Conservation (phyloP, 1,284 basidiomycete genomes). For the Cutaneotrichosporon sp. region DNA sequence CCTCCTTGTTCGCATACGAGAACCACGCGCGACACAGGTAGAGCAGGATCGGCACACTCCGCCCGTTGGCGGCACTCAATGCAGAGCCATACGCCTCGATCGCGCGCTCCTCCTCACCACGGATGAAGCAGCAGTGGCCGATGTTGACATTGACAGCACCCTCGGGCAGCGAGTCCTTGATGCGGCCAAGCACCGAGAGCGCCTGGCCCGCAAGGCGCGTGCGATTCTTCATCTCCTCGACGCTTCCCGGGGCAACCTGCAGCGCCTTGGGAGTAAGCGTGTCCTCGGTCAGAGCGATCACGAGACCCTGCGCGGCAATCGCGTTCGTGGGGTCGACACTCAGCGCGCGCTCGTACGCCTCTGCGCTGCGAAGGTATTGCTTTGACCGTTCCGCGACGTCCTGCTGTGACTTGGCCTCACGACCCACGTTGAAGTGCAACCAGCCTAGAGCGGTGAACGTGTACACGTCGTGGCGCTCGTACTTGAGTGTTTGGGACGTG, state of each 20-base stretch:
- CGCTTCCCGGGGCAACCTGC: slow-evolving; percentile 44
- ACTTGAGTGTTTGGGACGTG: slow-evolving; percentile 76
- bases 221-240: slow-evolving; percentile 62
- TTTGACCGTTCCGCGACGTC: slow-evolving; percentile 71
- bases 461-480: slow-evolving; percentile 82
- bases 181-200: slow-evolving; percentile 79
- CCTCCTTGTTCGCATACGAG: slow-evolving; percentile 82
- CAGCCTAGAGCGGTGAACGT: slow-evolving; percentile 83
- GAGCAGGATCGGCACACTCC: slow-evolving; percentile 70
- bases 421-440: slow-evolving; percentile 76
- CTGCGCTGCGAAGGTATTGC: slow-evolving; percentile 75
- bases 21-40: slow-evolving; percentile 89
- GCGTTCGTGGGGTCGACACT: slow-evolving; percentile 77
- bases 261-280: slow-evolving; percentile 60
- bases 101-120: slow-evolving; percentile 88
- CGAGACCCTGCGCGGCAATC: slow-evolving; percentile 86
- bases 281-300: slow-evolving; percentile 87
- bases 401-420: slow-evolving; percentile 57
- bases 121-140: slow-evolving; percentile 85
- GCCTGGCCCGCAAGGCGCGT: slow-evolving; percentile 77
- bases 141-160: slow-evolving; percentile 90
- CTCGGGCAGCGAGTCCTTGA: slow-evolving; percentile 78
- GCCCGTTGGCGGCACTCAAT: slow-evolving; percentile 65
- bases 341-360: slow-evolving; percentile 86
- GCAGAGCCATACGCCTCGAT: slow-evolving; percentile 95